These are phyloP conservation scores for Verbena officinalis DNA, from an alignment of 257 asterid species.

Conservation along the genomic window DNA sequence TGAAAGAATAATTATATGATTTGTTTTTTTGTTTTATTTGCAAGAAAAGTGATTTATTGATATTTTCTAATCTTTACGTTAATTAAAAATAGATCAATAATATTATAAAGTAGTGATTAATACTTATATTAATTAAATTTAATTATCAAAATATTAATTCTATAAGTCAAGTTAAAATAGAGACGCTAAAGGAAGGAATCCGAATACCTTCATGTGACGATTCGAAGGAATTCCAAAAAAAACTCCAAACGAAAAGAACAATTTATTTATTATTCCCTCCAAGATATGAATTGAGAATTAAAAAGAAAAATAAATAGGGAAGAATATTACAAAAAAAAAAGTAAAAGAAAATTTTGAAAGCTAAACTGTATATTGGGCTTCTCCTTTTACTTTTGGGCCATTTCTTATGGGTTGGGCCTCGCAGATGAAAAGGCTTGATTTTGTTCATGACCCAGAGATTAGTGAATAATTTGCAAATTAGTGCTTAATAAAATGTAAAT, in stretches of 20 bases:
- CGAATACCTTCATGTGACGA: neutral
- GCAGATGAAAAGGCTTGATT: too few species aligned
- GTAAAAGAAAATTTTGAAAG: too few species aligned
- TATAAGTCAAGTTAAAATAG: neutral
- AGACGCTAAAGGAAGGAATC: conserved; percentile 5
- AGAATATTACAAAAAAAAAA: neutral
- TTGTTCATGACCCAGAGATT: too few species aligned
- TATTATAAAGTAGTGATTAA: too few species aligned
- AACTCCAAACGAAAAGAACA: neutral
- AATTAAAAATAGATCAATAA: too few species aligned
- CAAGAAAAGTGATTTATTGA: neutral
- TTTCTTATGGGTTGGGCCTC: too few species aligned
- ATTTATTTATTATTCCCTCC: neutral
- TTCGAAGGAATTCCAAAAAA: neutral
- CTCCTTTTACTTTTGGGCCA: too few species aligned
- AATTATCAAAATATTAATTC: neutral
- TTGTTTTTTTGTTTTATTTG: neutral
- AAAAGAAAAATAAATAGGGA: neutral
- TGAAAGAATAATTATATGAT: neutral
- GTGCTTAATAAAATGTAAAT: too few species aligned
- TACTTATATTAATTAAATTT: too few species aligned
- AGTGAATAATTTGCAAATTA: too few species aligned
- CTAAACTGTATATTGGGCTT: neutral
- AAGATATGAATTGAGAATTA: neutral
- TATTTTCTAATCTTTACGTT: neutral